Percentiles rank a stretch among this genome's conserved stretches.
These are phyloP conservation scores for Begonia fuchsioides DNA, from an alignment of 306 rosid species.

Conservation along the genomic window DNA sequence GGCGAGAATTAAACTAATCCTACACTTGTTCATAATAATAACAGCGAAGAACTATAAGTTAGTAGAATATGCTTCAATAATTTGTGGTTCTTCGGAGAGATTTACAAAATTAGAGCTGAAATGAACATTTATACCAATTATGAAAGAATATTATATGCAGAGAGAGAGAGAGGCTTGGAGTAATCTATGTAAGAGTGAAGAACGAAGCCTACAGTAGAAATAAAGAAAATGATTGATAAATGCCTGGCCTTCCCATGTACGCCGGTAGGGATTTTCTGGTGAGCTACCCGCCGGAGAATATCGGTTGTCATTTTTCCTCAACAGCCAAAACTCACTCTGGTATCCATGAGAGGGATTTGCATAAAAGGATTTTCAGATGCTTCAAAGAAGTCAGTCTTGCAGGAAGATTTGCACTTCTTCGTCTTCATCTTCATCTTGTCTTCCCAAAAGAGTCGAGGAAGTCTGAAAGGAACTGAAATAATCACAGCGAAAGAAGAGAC, in stretches of 20 bases:
- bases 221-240: neutral
- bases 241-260: constrained; percentile 17
- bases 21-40: no score
- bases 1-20: no score
- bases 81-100: no score
- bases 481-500: neutral
- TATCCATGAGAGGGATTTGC: neutral
- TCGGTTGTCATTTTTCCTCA: neutral
- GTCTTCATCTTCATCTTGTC: neutral
- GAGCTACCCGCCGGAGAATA: neutral
- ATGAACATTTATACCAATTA: no score
- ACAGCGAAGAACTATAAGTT: no score
- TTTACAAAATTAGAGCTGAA: no score
- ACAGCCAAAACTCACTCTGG: neutral
- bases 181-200: neutral
- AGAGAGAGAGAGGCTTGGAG: neutral
- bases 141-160: neutral
- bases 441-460: neutral
- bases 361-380: constrained; percentile 4
- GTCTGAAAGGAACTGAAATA: neutral
- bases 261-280: constrained; percentile 4
- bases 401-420: neutral
- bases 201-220: neutral
- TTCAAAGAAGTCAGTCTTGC: neutral
- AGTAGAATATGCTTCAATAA: no score